Evolutionary conservation across 768 basidiomycete genomes (phyloP).

Genomic region (Leccinellum luteum): DNA sequence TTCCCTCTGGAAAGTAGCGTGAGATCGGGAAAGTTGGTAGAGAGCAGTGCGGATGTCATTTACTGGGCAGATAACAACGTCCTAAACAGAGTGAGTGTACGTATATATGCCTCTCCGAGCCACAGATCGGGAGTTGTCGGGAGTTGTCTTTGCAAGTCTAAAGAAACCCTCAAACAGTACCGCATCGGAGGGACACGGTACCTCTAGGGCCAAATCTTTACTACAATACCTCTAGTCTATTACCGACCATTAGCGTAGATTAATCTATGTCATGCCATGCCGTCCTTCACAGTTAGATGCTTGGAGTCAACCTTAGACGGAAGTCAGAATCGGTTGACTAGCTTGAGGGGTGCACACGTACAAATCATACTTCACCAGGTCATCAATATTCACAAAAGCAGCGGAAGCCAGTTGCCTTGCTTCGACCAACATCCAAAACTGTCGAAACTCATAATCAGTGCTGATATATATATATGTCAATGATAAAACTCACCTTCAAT

Average conservation of each 20-base stretch:
- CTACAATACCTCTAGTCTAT: conserved; percentile 17
- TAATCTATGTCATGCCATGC: conserved; percentile 13
- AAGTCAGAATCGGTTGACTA: conserved; percentile 13
- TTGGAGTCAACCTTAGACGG: conserved; percentile 47
- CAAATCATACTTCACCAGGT: conserved; percentile 86
- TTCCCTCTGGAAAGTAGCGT: conserved; percentile 84
- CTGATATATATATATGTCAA: not conserved
- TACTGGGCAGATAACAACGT: not conserved
- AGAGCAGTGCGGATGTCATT: conserved; percentile 42
- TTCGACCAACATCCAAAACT: conserved; percentile 95
- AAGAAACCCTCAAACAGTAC: not conserved
- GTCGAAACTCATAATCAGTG: conserved; percentile 2
- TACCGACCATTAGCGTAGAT: not conserved
- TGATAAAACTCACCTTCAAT: conserved; percentile 66
- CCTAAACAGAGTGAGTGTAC: not conserved
- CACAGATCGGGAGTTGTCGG: not conserved
- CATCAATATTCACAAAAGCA: conserved; percentile 78
- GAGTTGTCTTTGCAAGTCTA: not conserved
- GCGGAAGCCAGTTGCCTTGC: conserved; percentile 82
- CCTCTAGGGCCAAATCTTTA: not conserved
- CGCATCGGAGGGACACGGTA: conserved; percentile 13
- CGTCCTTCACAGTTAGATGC: conserved; percentile 32
- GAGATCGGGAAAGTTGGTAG: conserved; percentile 59
- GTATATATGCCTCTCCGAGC: not conserved
- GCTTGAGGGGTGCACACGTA: conserved; percentile 38